Base-by-base conservation (phyloP, 768 basidiomycete species). In the Rhizopogon vesiculosus region DNA sequence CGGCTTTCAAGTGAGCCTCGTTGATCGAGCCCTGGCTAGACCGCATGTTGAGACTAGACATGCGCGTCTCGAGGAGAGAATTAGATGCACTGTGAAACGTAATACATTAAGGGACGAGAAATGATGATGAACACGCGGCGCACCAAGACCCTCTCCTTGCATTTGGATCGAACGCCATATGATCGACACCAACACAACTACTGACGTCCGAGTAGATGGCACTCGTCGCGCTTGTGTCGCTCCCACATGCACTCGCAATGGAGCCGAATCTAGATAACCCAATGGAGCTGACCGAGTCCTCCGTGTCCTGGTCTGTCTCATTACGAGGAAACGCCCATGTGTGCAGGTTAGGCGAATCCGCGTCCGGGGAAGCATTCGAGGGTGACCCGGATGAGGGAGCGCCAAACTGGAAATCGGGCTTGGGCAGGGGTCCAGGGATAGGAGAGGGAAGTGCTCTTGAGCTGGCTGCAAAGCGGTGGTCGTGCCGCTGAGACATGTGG, bases 351-450 rank as follows among this genome's bases (percentile, higher is more conserved):
- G 68, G 65, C 3, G 69, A 64, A 28, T 70, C 70, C 0, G 57
- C 29, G 1, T 85, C 84, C 54, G 79, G 76, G 15, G 83, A 82
- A 16, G 74, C 66, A 60, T 78, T 74, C 3, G 80, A 74, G 0
- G 79, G 62, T 2, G 73, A 62, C 16, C 65, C 74, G 3, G 78
- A 78, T 49, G 73, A 80, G 29, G 85, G 80, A 9, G 78, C 76
- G 56, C 85, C 85, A 59, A 87, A 87, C 45, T 82, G 82, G 72
- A 83, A 86, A 54, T 78, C 79, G 41, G 83, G 83, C 5, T 76
- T 75, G 2, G 85, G 85, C 16, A 86, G 73, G 5, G 85, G 85
- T 2, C 85, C 85, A 8, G 69, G 69, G 51, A 72, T 72, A 2
- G 69, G 83, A 70, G 57, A 82, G 67, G 55, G 74, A 74, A 44